Base-by-base conservation (phyloP, 805 yeast genomes). In the Yarrowia sp. region DNA sequence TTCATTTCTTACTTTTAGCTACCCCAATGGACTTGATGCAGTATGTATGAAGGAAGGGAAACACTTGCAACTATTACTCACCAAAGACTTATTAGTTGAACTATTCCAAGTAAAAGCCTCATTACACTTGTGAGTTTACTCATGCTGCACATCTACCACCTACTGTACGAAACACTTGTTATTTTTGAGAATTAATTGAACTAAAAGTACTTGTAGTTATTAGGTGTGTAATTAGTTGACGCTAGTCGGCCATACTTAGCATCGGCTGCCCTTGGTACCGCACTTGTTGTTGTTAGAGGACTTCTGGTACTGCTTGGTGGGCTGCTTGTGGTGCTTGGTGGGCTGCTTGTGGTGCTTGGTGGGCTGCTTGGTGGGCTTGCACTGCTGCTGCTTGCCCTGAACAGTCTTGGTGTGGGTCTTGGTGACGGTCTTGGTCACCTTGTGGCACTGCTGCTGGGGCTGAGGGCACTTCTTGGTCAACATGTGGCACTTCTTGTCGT, bases 361-460 rank as follows among this genome's bases (percentile, higher is more conserved):
- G 43, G 56, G 56, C n/a, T 14, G 20, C 42, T 52, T 19, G 44
- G 60, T 53, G 44, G 61, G 61, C 61, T 55, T 55, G 61, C 61
- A 55, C 61, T 55, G 61, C 61, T 53, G 60, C 36, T 55, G 61
- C 46, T 55, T 55, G 46, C 38, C 46, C 61, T 52, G 58, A 34
- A 55, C 61, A 9, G 61, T 55, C 61, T 55, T 55, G 36, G 61
- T 55, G 38, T 39, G 38, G n/a, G 38, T 39, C 61, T 55, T 55
- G 61, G 61, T 55, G 36, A 55, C 61, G 9, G 61, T 55, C 61
- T 55, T 55, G 38, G 61, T 55, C 15, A 55, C 46, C 61, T 39
- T 55, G 46, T 55, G 14, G 38, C 61, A 55, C 61, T 55, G 17
- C 61, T 55, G 61, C 46, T 39, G n/a, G 38, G 61, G 61, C 61